Conservation (phyloP, 1,139 yeast species). For the Waltiozyma sp. region DNA sequence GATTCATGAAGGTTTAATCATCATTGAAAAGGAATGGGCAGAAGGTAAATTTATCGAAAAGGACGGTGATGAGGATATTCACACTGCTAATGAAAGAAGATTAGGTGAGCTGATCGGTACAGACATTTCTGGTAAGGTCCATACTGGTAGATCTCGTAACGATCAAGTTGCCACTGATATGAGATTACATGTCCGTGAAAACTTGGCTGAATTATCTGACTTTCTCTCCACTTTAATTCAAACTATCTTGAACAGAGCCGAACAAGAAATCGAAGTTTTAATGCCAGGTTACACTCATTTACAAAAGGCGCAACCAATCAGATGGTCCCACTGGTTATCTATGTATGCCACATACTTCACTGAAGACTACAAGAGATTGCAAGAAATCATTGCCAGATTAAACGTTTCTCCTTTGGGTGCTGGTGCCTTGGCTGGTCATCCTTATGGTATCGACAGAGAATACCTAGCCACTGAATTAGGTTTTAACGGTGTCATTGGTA, state of each 20-base stretch:
- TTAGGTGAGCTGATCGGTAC: constrained; percentile 92
- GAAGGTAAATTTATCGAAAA: constrained; percentile 65
- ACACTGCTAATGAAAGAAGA: constrained; percentile 96
- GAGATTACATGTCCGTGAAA: constrained; percentile 86
- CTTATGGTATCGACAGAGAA: constrained; percentile 94
- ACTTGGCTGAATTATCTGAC: constrained; percentile 47
- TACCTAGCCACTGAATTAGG: constrained; percentile 70
- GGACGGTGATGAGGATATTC: constrained; percentile 95
- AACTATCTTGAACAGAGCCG: constrained; percentile 66
- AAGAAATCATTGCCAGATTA: constrained; percentile 70
- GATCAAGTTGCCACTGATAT: constrained; percentile 98
- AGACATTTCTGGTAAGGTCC: constrained; percentile 92
- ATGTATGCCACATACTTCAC: constrained; percentile 91
- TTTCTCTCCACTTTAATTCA: constrained; percentile 51
- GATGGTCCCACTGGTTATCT: constrained; percentile 98
- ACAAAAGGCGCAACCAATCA: constrained; percentile 97
- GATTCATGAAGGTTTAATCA: constrained; percentile 71
- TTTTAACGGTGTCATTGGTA: constrained; percentile 80
- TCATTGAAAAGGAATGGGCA: constrained; percentile 74
- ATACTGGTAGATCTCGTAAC: constrained; percentile 95
- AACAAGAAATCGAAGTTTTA: constrained; percentile 73
- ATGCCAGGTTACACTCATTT: constrained; percentile 99
- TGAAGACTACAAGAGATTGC: constrained; percentile 77
- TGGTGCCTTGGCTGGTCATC: constrained; percentile 98
- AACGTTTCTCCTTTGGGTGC: constrained; percentile 89